Evolutionary conservation across 441 rosid species (phyloP).

Genomic region (Jatropha podagrica): DNA sequence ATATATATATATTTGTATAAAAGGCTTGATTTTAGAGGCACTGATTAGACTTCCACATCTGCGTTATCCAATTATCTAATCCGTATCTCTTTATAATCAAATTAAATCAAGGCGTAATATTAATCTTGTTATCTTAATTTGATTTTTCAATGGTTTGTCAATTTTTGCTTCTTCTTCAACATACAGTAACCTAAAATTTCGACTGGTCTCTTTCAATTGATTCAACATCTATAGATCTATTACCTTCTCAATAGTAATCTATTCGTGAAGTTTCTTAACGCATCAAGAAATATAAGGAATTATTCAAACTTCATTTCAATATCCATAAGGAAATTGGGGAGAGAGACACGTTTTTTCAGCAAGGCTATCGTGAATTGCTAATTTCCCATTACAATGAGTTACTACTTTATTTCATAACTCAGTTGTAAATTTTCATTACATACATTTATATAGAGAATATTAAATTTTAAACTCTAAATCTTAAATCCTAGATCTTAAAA

Average conservation of each 20-base stretch:
- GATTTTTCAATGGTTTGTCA: not conserved
- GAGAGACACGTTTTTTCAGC: too few species aligned
- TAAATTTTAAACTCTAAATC: too few species aligned
- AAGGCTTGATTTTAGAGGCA: not conserved
- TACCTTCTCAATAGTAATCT: not conserved
- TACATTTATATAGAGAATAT: too few species aligned
- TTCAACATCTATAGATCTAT: not conserved
- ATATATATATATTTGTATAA: not conserved
- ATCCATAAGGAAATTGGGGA: too few species aligned
- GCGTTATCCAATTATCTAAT: slow-evolving; percentile 19
- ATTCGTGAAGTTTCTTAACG: not conserved
- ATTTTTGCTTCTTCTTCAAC: not conserved
- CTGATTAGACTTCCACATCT: slow-evolving; percentile 19
- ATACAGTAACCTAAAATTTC: not conserved
- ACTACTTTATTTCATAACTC: too few species aligned
- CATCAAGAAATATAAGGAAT: not conserved
- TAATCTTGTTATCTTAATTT: not conserved
- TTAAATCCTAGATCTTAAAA: too few species aligned
- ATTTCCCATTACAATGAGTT: too few species aligned
- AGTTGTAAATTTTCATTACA: too few species aligned
- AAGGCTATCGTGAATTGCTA: too few species aligned
- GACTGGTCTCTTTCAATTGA: not conserved
- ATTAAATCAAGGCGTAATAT: not conserved
- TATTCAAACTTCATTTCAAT: too few species aligned
- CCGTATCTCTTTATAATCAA: not conserved